phyloP scores from a whole-genome alignment of 495 filamentous ascomycete genomes.

The Xylaria sp. region DNA sequence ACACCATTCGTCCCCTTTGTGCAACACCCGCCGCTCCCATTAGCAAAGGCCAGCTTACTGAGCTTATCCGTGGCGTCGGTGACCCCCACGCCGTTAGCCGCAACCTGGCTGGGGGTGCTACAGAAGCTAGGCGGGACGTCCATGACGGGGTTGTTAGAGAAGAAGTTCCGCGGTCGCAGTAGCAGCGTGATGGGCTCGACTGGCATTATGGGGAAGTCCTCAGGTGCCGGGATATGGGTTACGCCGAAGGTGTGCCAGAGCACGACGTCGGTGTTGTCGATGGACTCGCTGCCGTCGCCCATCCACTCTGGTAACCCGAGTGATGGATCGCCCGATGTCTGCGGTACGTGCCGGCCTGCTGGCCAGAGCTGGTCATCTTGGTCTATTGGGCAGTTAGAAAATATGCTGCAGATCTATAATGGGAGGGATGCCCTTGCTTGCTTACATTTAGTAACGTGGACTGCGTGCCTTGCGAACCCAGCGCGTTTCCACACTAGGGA shows the following conservation, averaged over 20 bases:
- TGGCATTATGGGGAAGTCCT: conserved; percentile 97
- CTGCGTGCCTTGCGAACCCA: conserved; percentile 88
- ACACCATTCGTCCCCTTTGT: conserved; percentile 31
- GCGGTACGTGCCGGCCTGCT: conserved; percentile 91
- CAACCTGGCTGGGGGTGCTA: conserved; percentile 74
- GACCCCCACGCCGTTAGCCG: conserved; percentile 53
- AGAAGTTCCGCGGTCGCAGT: conserved; percentile 87
- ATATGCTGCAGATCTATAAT: background rate
- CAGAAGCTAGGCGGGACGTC: conserved; percentile 86
- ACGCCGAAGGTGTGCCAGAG: conserved; percentile 97
- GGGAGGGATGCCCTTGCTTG: conserved; percentile 6
- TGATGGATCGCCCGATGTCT: conserved; percentile 86
- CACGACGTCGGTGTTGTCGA: conserved; percentile 88
- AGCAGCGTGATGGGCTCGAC: conserved; percentile 87
- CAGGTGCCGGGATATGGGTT: conserved; percentile 89
- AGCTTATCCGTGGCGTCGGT: conserved; percentile 54
- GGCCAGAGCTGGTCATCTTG: conserved; percentile 87
- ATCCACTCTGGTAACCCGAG: conserved; percentile 85
- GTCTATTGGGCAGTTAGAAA: conserved; percentile 55
- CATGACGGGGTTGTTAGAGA: conserved; percentile 80
- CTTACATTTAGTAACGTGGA: conserved; percentile 92
- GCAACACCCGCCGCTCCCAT: conserved; percentile 41
- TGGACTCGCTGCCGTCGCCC: conserved; percentile 69
- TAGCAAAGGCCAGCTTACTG: conserved; percentile 52
- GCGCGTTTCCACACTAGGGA: conserved; percentile 93